Base-by-base conservation (phyloP, 2,329 filamentous ascomycete genomes). In the Zymoseptoria pseudotritici region DNA sequence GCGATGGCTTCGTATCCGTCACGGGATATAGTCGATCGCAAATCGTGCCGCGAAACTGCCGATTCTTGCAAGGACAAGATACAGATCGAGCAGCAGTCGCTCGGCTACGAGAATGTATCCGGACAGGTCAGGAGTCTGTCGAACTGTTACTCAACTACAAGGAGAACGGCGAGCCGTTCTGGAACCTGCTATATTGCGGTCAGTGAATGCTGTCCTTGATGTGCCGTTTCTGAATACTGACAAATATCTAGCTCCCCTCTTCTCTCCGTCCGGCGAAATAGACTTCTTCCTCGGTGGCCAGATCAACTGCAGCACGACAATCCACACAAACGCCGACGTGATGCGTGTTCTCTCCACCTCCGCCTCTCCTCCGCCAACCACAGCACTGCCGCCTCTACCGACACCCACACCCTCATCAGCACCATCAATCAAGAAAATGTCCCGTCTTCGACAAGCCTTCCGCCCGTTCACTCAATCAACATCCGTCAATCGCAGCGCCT, bases 271-370 rank as follows among this genome's bases (percentile, higher is more conserved):
- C 0, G 82, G 82, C 2, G 77, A 77, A 7, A 70, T 81, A 1
- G 75, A 74, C 0, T 84, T 80, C 69, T 83, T 80, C 65, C 74
- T 86, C 17, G 82, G 81, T 0, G 82, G 78, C 0, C 81, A 86
- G 62, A 78, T 86, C 56, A 81, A 86, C 62, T 79, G 83, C 13
- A 83, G 82, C 0, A 80, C 81, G 2, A 79, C 78, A 0, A 76
- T 85, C 36, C 77, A 79, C 58, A 78, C 74, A 55, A 75, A 75
- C 31, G 76, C 77, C 4, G 83, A 85, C 60, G 75, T 85, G 6
- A 61, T 86, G 52, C 75, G 75, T 5, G 72, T 83, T 5, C 67
- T 86, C 13, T 55, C 52, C 5, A 57, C 36, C 5, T 46, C 36
- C 36, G 36, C 36, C 36, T 46, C 36, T n/a, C 36, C 36, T n/a